Conservation (phyloP, 768 basidiomycete species). For the Filobasidium wieringae region DNA sequence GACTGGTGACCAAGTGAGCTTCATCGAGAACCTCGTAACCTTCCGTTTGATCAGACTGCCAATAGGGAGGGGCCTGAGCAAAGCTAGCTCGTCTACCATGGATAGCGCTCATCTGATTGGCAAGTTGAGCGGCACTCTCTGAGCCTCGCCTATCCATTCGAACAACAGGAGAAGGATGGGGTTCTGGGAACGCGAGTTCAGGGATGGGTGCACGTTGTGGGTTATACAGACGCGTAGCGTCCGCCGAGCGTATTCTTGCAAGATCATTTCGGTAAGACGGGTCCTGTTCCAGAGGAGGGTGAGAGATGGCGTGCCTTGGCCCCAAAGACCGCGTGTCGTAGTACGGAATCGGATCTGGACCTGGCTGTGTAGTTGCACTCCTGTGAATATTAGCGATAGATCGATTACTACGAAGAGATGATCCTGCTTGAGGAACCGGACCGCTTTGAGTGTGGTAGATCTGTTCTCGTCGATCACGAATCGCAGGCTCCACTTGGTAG, state of each 20-base stretch:
- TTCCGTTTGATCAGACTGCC: not conserved
- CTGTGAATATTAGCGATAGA: not conserved
- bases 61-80: not conserved
- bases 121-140: not conserved
- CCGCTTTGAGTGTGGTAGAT: not conserved
- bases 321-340: not conserved
- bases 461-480: not conserved
- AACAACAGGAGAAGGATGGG: not conserved
- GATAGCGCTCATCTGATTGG: not conserved
- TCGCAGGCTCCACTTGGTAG: not conserved
- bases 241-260: not conserved
- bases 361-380: not conserved
- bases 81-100: not conserved
- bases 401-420: not conserved
- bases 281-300: not conserved
- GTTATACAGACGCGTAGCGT: not conserved
- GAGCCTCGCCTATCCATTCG: conserved; percentile 10
- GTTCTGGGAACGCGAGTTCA: conserved; percentile 5
- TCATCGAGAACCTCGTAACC: not conserved
- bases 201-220: not conserved
- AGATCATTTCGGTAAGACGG: not conserved
- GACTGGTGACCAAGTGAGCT: not conserved
- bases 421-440: not conserved
- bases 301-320: not conserved
- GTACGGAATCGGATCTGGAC: not conserved